These are phyloP conservation scores for Brassica cretica DNA, from an alignment of 345 rosid genomes.

Conservation along the genomic window DNA sequence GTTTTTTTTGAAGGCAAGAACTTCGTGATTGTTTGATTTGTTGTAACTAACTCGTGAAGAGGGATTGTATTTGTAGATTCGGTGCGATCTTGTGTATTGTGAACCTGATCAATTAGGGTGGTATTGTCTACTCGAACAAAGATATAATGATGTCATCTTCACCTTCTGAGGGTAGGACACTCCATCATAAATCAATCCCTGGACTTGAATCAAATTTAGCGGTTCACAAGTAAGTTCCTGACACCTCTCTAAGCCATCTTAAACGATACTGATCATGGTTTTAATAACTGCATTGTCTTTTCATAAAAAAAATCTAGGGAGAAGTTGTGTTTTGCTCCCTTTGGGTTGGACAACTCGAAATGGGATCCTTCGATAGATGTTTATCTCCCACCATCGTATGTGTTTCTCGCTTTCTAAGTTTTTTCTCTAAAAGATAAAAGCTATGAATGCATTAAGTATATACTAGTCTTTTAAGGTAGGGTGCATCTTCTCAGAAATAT, in stretches of 20 bases:
- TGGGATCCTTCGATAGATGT: conserved; percentile 77
- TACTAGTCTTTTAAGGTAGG: conserved; percentile 52
- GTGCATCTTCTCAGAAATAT: conserved; percentile 53
- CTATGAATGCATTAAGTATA: not conserved
- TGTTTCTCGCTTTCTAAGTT: not conserved
- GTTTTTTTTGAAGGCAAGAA: too few relatives aligned
- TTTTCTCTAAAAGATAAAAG: not conserved
- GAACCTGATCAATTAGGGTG: conserved; percentile 50
- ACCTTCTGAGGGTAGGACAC: conserved; percentile 52
- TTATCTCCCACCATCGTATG: conserved; percentile 44
- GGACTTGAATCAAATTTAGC: conserved; percentile 63
- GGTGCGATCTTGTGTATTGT: too few relatives aligned
- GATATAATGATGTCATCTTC: conserved; percentile 58
- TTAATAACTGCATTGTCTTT: not conserved
- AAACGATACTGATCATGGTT: not conserved
- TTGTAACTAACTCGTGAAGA: too few relatives aligned
- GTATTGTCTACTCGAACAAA: conserved; percentile 76
- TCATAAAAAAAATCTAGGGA: conserved; percentile 49
- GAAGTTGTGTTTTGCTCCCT: conserved; percentile 62
- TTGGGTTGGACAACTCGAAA: conserved; percentile 51
- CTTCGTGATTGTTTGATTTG: too few relatives aligned
- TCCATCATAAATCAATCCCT: conserved; percentile 45
- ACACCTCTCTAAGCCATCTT: not conserved
- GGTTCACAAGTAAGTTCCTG: conserved; percentile 54
- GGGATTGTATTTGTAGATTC: too few relatives aligned